Evolutionary conservation across 2,329 filamentous ascomycete genomes (phyloP).

Genomic region (Cryphonectria naterciae): DNA sequence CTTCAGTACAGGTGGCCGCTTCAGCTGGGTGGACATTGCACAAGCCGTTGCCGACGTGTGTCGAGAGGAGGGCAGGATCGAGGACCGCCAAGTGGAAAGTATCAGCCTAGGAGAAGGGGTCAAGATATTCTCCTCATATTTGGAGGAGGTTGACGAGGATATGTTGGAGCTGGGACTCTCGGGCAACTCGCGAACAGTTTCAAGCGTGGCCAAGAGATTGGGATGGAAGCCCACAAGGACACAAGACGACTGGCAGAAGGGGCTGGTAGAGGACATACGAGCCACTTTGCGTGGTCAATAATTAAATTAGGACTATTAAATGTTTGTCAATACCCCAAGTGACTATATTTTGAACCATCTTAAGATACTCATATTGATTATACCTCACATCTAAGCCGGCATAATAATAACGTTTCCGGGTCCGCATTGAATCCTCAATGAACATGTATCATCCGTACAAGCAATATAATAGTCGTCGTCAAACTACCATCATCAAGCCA

Average conservation of each 20-base stretch:
- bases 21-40: slow-evolving; percentile 9
- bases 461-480: neutral
- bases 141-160: slow-evolving; percentile 8
- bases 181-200: slow-evolving; percentile 6
- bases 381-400: neutral
- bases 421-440: neutral
- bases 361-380: neutral
- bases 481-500: too few relatives aligned
- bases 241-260: neutral
- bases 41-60: neutral
- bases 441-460: neutral
- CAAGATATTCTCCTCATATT: neutral
- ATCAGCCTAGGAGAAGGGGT: neutral
- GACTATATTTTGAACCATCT: neutral
- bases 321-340: too few relatives aligned
- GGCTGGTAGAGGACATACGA: slow-evolving; percentile 5
- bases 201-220: slow-evolving; percentile 6
- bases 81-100: neutral
- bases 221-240: slow-evolving; percentile 2
- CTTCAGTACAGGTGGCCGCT: slow-evolving; percentile 41
- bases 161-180: slow-evolving; percentile 10
- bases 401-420: neutral
- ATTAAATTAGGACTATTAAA: neutral
- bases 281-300: neutral
- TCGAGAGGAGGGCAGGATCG: neutral